Conservation (phyloP, 2,329 filamentous ascomycete species). For the Colletotrichum navitas region DNA sequence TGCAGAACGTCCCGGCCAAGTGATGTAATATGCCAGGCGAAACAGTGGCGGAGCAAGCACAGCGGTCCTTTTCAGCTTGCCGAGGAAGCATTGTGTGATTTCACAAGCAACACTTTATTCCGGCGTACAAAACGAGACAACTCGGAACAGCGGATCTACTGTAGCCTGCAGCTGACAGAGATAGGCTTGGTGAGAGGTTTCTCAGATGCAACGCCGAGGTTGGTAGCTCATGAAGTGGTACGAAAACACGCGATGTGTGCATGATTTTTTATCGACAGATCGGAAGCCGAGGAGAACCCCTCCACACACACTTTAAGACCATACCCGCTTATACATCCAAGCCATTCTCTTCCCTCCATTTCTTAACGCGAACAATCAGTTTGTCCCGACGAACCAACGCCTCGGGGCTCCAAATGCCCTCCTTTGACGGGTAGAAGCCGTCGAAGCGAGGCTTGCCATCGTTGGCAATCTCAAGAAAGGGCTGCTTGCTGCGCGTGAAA, state of each 20-base stretch:
- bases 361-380: slow-evolving; percentile 44
- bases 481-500: slow-evolving; percentile 54
- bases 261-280: too few relatives aligned
- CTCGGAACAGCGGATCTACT: background rate
- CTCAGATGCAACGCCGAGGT: too few relatives aligned
- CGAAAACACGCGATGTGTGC: too few relatives aligned
- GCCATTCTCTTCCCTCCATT: slow-evolving; percentile 23
- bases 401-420: slow-evolving; percentile 51
- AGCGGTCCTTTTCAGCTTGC: background rate
- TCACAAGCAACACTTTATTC: background rate
- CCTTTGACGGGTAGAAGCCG: slow-evolving; percentile 50
- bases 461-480: slow-evolving; percentile 54
- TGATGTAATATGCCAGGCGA: background rate
- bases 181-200: background rate
- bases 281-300: background rate
- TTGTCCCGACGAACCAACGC: slow-evolving; percentile 48
- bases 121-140: too few relatives aligned
- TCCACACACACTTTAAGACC: too few relatives aligned
- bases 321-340: background rate
- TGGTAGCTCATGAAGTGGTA: background rate
- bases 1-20: background rate
- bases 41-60: background rate
- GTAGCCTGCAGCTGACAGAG: background rate
- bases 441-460: slow-evolving; percentile 55
- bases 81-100: background rate